Evolutionary conservation across 208 protist species (phyloP).

Genomic region (Leishmania arabica): DNA sequence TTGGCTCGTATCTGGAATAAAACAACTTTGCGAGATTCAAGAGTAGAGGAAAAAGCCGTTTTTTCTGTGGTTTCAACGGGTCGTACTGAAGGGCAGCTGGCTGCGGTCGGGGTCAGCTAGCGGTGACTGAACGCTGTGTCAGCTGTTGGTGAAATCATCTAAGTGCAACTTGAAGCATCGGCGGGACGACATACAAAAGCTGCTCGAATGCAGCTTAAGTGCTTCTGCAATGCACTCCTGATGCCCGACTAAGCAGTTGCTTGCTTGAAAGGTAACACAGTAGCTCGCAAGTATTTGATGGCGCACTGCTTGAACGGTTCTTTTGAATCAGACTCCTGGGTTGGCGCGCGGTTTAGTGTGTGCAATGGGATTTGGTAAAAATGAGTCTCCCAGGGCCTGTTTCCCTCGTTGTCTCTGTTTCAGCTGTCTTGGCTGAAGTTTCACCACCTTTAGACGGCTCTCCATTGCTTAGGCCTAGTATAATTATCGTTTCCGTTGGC

Average conservation of each 20-base stretch:
- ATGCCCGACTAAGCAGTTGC: background rate
- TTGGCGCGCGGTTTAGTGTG: background rate
- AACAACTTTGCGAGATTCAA: background rate
- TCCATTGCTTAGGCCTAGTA: background rate
- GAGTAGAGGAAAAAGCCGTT: background rate
- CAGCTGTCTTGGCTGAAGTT: background rate
- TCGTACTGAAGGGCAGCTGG: background rate
- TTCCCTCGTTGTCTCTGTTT: background rate
- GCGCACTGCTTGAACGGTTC: background rate
- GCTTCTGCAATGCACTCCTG: background rate
- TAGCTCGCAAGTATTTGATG: background rate
- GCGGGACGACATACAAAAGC: background rate
- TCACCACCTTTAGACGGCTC: background rate
- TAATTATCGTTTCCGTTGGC: slow-evolving; percentile 1
- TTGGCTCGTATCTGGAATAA: background rate
- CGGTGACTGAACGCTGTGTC: background rate
- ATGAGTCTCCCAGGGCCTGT: background rate
- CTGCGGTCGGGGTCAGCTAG: background rate
- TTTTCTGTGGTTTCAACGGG: background rate
- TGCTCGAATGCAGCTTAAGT: background rate
- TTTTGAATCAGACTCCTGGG: background rate
- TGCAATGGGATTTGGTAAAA: background rate
- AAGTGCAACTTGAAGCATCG: background rate
- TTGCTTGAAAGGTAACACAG: background rate
- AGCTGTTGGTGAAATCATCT: background rate